phyloP scores from a whole-genome alignment of 306 rosid genomes.

The Lathyrus aphaca region DNA sequence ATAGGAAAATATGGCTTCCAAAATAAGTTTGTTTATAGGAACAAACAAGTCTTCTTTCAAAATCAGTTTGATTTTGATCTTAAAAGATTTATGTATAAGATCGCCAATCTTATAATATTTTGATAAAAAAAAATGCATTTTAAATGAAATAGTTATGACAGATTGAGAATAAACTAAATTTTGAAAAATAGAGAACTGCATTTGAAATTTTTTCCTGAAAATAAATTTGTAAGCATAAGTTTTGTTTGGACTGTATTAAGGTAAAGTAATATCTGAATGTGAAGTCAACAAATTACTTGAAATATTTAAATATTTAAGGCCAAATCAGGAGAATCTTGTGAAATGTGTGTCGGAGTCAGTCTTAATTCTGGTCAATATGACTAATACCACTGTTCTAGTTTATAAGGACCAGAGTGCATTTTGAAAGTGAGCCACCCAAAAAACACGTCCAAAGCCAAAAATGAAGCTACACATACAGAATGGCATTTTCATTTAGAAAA shows the following conservation, averaged over 20 bases:
- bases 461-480: slow-evolving; percentile 16
- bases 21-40: not conserved
- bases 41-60: not conserved
- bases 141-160: not conserved
- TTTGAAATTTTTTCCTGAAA: not conserved
- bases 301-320: slow-evolving; percentile 14
- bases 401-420: slow-evolving; percentile 18
- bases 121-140: not conserved
- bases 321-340: not conserved
- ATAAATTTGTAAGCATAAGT: slow-evolving; percentile 6
- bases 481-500: not conserved
- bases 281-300: not conserved
- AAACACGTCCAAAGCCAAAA: not conserved
- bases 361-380: slow-evolving; percentile 19
- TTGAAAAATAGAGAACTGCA: not conserved
- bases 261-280: slow-evolving; percentile 8
- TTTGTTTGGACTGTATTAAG: not conserved
- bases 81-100: not conserved
- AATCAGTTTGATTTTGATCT: not conserved
- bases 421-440: slow-evolving; percentile 17
- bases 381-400: not conserved
- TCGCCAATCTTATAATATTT: not conserved
- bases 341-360: not conserved
- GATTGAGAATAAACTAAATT: not conserved
- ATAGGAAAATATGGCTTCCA: not conserved